Evolutionary conservation across 1,284 basidiomycete genomes (phyloP).

Genomic region (Cutaneotrichosporon daszewskae): DNA sequence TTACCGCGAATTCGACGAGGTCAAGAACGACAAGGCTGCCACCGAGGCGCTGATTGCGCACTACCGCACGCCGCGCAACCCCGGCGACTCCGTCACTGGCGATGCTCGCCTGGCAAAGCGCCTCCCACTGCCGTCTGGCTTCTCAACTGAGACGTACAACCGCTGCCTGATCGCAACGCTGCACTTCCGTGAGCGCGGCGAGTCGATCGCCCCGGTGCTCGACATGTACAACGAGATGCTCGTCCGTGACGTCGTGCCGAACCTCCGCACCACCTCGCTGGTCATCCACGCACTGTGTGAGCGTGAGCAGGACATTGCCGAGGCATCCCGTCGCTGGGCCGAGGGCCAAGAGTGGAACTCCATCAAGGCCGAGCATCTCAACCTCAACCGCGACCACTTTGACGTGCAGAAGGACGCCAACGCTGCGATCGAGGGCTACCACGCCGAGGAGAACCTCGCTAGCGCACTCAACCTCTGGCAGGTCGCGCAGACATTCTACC

Average conservation of each 20-base stretch:
- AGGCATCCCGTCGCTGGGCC: conserved; percentile 46
- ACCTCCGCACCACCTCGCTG: conserved; percentile 60
- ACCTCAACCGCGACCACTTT: neutral
- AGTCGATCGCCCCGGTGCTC: conserved; percentile 59
- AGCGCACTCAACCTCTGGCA: conserved; percentile 57
- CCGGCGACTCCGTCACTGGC: neutral
- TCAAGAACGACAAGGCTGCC: conserved; percentile 1
- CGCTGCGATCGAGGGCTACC: conserved; percentile 25
- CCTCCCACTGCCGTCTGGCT: conserved; percentile 31
- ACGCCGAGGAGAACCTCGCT: conserved; percentile 61
- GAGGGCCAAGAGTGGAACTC: neutral
- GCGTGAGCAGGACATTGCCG: conserved; percentile 65
- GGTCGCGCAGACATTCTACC: conserved; percentile 41
- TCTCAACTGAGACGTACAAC: conserved; percentile 57
- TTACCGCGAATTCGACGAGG: neutral
- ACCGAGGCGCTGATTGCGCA: conserved; percentile 18
- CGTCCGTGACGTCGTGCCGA: conserved; percentile 60
- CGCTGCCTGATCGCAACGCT: conserved; percentile 58
- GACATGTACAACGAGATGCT: conserved; percentile 73
- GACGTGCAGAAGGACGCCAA: neutral
- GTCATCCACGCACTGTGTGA: conserved; percentile 65
- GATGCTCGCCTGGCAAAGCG: conserved; percentile 19
- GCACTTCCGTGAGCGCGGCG: conserved; percentile 52
- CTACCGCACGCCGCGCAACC: conserved; percentile 23
- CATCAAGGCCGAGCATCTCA: conserved; percentile 7